Base-by-base conservation (phyloP, 495 filamentous ascomycete species). In the Cairneyella variabilis region DNA sequence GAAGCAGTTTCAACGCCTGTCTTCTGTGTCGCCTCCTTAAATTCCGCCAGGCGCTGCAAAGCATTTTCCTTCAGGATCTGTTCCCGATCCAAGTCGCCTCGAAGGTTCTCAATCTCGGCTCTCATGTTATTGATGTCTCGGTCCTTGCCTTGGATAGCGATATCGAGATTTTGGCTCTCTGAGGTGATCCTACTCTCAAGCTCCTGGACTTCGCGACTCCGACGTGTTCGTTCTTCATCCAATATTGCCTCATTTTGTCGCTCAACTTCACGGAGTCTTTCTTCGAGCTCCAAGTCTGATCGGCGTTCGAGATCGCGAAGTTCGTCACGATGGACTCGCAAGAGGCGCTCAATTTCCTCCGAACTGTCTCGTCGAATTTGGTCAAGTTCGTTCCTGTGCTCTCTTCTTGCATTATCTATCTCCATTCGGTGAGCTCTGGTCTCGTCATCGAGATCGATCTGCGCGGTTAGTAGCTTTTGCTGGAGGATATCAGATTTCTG, bases 1-100 rank as follows among this genome's bases (percentile, higher is more conserved):
- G 75, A 76, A 28, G 80, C 77, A 34, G 77, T 74, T 18, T 87
- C 83, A 21, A 80, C 71, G n/a, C 91, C 65, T 43, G 85, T 83
- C 11, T 77, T 72, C 51, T 80, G 74, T 8, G 90, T 68, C 20
- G 71, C 74, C 18, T 69, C 64, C 48, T 76, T 83, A 17, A 76
- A 14, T 18, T 86, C 83, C 21, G 83, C 73, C 11, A 93, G 64
- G 48, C 83, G 82, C 8, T 76, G 71, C 52, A 79, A 73, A 3
- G 89, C 67, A 38, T 74, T 74, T 14, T 64, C 62, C 48, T 78
- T 83, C 17, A 76, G 64, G 17, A 68, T 71, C 48, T 75, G 73
- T 65, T 89, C 88, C 11, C 79, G 77, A 20, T 83, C 79, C 6
- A 93, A 53, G 10, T 90, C 82, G 1, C 67, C 71, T 51, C 73